Evolutionary conservation across 208 protist genomes (phyloP).

Genomic region (Herpetomonas samuelpessoai): DNA sequence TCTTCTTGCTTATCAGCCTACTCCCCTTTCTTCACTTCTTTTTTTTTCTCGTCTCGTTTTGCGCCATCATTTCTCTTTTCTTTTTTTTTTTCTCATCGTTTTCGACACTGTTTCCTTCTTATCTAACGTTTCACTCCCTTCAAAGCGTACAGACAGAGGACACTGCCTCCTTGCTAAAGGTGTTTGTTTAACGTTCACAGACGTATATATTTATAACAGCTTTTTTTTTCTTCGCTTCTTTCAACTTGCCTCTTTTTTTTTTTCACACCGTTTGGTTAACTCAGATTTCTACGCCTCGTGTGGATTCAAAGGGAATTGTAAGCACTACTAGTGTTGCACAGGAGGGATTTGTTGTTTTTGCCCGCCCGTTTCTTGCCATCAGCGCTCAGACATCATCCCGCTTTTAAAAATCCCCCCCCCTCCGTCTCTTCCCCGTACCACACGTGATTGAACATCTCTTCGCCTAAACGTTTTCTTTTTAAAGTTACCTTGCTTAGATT

Average conservation of each 20-base stretch:
- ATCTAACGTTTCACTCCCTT: background rate
- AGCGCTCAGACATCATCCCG: too few species aligned
- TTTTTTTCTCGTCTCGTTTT: slow-evolving; percentile 13
- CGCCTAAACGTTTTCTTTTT: too few species aligned
- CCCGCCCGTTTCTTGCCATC: too few species aligned
- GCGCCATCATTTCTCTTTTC: slow-evolving; percentile 5
- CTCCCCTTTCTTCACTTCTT: slow-evolving; percentile 3
- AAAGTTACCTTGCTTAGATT: too few species aligned
- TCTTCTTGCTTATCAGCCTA: too few species aligned
- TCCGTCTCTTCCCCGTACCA: too few species aligned
- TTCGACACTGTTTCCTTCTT: slow-evolving; percentile 1
- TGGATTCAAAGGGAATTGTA: too few species aligned
- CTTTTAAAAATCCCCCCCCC: too few species aligned
- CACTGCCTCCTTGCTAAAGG: slow-evolving; percentile 1
- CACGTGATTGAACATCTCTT: too few species aligned
- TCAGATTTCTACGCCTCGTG: too few species aligned
- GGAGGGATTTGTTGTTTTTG: too few species aligned
- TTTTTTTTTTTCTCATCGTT: slow-evolving; percentile 22
- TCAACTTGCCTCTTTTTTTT: slow-evolving; percentile 18
- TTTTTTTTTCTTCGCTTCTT: slow-evolving; percentile 11
- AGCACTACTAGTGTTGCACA: too few species aligned
- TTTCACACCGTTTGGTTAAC: background rate
- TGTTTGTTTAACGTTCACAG: slow-evolving; percentile 7
- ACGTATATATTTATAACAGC: slow-evolving; percentile 1
- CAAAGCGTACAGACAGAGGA: background rate